Evolutionary conservation across 2,329 filamentous ascomycete genomes (phyloP).

Genomic region (Fusarium irregulare): DNA sequence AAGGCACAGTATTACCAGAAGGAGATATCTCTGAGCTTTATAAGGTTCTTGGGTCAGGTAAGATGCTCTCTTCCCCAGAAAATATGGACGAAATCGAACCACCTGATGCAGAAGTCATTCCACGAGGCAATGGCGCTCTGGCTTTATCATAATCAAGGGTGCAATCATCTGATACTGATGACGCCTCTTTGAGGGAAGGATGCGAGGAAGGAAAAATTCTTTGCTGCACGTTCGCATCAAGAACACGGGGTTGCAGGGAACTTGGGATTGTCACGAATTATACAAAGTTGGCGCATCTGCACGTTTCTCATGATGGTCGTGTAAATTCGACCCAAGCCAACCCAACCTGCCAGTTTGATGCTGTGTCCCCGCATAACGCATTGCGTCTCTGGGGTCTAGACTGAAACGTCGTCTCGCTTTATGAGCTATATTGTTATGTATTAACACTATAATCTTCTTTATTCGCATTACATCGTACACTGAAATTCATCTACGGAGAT

Average conservation of each 20-base stretch:
- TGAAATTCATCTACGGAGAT: conserved; percentile 18
- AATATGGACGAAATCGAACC: conserved; percentile 45
- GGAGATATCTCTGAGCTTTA: conserved; percentile 30
- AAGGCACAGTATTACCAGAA: conserved; percentile 31
- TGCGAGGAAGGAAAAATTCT: conserved; percentile 17
- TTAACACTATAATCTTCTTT: background rate
- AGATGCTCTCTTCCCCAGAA: conserved; percentile 40
- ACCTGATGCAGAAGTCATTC: conserved; percentile 42
- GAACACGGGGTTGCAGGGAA: conserved; percentile 18
- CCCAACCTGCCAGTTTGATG: conserved; percentile 11
- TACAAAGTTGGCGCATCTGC: conserved; percentile 36
- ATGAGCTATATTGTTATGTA: conserved; percentile 4
- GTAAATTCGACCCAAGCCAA: background rate
- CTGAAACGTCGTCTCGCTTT: background rate
- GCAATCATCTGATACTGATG: conserved; percentile 45
- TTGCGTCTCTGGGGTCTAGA: conserved; percentile 23
- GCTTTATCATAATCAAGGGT: conserved; percentile 17
- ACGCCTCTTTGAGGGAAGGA: conserved; percentile 15
- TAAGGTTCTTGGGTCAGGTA: conserved; percentile 21
- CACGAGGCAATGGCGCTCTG: conserved; percentile 25
- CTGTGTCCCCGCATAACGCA: conserved; percentile 30
- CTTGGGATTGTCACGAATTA: conserved; percentile 27
- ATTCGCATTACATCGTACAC: conserved; percentile 11
- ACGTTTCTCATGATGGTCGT: conserved; percentile 15
- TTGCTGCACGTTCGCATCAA: conserved; percentile 30